A percentile compares a stretch with the other conserved stretches of the same genome.
Conservation (phyloP, 1,139 yeast species). For the Saccharomyces hybrid region DNA sequence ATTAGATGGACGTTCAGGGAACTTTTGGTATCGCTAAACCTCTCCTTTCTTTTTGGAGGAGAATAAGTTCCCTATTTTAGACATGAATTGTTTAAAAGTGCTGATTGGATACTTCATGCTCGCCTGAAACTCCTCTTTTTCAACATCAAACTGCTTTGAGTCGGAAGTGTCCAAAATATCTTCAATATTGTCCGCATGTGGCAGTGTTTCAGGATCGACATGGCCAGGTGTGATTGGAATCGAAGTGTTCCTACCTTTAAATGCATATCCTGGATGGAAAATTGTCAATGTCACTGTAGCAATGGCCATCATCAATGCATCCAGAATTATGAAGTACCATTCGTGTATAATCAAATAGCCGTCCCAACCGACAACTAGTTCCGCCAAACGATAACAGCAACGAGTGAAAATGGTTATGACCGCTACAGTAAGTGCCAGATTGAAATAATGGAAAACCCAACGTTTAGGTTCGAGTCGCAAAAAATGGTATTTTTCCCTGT, state of each 20-base stretch:
- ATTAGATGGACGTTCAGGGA: not conserved
- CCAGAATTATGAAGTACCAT: slow-evolving; percentile 65
- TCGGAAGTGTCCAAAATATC: not conserved
- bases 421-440: slow-evolving; percentile 45
- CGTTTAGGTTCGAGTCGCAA: slow-evolving; percentile 24
- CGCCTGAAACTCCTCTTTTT: not conserved
- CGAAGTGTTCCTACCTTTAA: slow-evolving; percentile 26
- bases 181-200: not conserved
- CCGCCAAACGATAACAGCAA: slow-evolving; percentile 75
- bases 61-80: not conserved
- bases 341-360: slow-evolving; percentile 69
- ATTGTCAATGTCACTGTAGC: slow-evolving; percentile 43
- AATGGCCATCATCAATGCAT: slow-evolving; percentile 59
- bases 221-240: slow-evolving; percentile 23
- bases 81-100: not conserved
- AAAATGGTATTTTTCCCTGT: slow-evolving; percentile 19
- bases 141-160: not conserved
- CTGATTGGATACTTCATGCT: not conserved
- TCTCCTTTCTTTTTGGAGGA: not conserved
- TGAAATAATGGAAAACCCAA: slow-evolving; percentile 40
- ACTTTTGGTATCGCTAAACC: not conserved
- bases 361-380: slow-evolving; percentile 68
- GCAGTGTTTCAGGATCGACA: slow-evolving; percentile 14
- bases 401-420: slow-evolving; percentile 59
- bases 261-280: slow-evolving; percentile 61